Conservation (phyloP, 345 rosid species). For the Xanthoceras sorbifolium region DNA sequence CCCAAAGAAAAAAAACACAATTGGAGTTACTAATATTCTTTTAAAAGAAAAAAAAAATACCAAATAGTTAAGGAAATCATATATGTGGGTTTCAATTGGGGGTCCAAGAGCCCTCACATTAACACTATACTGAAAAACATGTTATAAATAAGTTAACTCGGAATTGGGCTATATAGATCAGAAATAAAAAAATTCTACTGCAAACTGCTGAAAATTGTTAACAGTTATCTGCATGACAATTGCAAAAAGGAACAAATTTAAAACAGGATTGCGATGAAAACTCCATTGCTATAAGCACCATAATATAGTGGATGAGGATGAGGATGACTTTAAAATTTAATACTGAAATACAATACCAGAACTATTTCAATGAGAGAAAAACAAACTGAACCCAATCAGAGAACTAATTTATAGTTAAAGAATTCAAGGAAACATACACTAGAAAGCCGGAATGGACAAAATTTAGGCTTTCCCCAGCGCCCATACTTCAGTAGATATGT, state of each 20-base stretch:
- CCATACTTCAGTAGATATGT: constrained; percentile 74
- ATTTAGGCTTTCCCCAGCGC: constrained; percentile 74
- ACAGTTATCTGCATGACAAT: not conserved
- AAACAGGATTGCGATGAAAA: no score
- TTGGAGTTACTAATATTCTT: no score
- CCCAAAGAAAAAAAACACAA: not conserved
- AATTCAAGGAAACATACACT: constrained; percentile 37
- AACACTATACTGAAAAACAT: no score
- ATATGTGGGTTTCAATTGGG: no score
- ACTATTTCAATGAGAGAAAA: constrained; percentile 3
- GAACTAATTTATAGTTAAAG: not conserved
- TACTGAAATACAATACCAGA: not conserved
- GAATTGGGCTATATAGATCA: not conserved
- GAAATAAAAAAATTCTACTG: not conserved
- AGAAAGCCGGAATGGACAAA: constrained; percentile 76
- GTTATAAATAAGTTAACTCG: not conserved
- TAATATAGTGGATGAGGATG: not conserved
- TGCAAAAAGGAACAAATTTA: no score
- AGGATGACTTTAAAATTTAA: not conserved
- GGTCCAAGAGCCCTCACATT: no score
- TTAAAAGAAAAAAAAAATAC: no score
- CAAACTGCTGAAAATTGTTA: not conserved
- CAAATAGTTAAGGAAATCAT: no score
- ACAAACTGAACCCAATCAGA: not conserved
- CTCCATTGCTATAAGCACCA: no score